A percentile compares a stretch with the other conserved stretches of the same genome.
Evolutionary conservation across 129 eudicot genomes (phyloP).

Genomic region (Ambrosia trifida): DNA sequence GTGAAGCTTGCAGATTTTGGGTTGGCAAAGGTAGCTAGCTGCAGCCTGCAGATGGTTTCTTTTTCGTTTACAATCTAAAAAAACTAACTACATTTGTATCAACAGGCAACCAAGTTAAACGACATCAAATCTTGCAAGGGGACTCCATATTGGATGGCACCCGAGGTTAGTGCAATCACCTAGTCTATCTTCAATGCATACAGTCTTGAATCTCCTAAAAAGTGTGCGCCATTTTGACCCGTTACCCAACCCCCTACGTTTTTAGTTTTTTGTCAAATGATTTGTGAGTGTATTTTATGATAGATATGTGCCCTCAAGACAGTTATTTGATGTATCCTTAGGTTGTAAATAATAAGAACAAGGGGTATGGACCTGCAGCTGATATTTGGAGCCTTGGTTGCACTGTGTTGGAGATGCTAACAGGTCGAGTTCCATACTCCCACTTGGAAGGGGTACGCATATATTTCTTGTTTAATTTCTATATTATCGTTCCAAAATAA

Average conservation of each 20-base stretch:
- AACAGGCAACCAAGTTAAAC: constrained; percentile 66
- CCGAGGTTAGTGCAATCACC: constrained; percentile 56
- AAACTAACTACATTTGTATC: constrained; percentile 16
- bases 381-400: constrained; percentile 99
- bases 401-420: constrained; percentile 91
- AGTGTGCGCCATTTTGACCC: not conserved
- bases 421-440: constrained; percentile 70
- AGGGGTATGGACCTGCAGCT: constrained; percentile 84
- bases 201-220: not conserved
- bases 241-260: not conserved
- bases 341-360: constrained; percentile 62
- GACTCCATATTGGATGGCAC: constrained; percentile 96
- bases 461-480: constrained; percentile 16
- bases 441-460: constrained; percentile 80
- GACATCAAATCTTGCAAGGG: constrained; percentile 94
- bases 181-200: not conserved
- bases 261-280: not conserved
- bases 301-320: not conserved
- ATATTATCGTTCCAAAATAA: not conserved
- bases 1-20: constrained; percentile 99
- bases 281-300: constrained; percentile 7
- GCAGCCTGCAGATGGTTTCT: constrained; percentile 8
- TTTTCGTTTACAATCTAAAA: constrained; percentile 4
- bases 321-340: constrained; percentile 29
- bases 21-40: constrained; percentile 75